Evolutionary conservation across 192 early-diverging fungal genomes (phyloP), one percentile per base, ranked within the genome.

Genomic region (Umbelopsis vinacea): DNA sequence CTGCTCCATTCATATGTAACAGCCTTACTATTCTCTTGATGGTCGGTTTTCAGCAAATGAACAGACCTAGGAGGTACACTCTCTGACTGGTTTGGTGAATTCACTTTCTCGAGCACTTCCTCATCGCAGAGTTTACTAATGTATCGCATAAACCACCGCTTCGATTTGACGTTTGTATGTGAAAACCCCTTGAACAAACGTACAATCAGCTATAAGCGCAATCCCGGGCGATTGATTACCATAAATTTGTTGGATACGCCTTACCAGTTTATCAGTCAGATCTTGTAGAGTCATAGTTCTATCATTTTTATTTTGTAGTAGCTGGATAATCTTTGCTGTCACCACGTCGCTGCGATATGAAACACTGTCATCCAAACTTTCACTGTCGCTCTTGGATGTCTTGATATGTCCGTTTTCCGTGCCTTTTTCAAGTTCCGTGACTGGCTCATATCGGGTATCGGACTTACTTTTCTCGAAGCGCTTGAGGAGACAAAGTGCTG

Each of bases 291-390:
- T 17, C 57, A 63, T 63, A 10, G 26, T 26, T 29, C 26, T 35
- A 63, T 63, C 19, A 15, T 6, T 37, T 29, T 12, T 29, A 63
- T 37, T 37, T 26, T 63, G 23, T 35, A 63, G n/a, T 17, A 63
- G 26, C 5, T 37, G 29, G 17, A 63, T 63, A 6, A 63, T 15
- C 14, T 37, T 29, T 7, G 33, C 38, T 19, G 17, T 22, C 14
- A 63, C n/a, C 19, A 63, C 26, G 17, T 63, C 57, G 35, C 57
- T 63, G 26, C 57, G 57, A 14, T 63, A 63, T 37, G 57, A 29
- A n/a, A 33, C 33, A 37, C 17, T 63, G 8, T 35, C 57, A 12
- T 29, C 29, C 17, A 5, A 12, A 17, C 26, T 35, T 37, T 63
- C 57, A 17, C 26, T 37, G 48, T 50, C 48, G 48, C 48, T 50